Conservation (phyloP, 2,329 filamentous ascomycete species). For the Zasmidium citrigriseum region DNA sequence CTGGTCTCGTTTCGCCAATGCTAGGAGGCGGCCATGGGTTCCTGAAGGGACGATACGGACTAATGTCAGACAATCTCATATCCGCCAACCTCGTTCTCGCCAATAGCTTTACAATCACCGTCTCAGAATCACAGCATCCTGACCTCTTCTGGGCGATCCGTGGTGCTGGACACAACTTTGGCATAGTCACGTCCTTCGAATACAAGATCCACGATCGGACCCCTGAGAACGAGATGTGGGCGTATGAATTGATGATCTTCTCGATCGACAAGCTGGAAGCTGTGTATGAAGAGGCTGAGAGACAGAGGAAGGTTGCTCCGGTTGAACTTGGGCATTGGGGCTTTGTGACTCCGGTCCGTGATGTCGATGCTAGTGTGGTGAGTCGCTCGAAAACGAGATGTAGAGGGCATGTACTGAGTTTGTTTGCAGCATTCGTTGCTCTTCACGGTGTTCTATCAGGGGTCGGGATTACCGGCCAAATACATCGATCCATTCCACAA, state of each 20-base stretch:
- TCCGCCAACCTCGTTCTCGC: conserved; percentile 42
- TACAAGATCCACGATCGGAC: conserved; percentile 6
- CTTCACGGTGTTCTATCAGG: not conserved
- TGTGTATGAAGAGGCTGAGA: conserved; percentile 3
- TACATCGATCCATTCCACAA: conserved; percentile 2
- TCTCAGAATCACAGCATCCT: conserved; percentile 32
- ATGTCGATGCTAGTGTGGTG: not conserved
- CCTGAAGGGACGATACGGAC: conserved; percentile 42
- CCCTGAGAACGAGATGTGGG: conserved; percentile 1
- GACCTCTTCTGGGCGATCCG: conserved; percentile 19
- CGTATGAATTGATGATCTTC: conserved; percentile 1
- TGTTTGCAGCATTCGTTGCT: not conserved
- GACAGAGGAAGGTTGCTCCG: not conserved
- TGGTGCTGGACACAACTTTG: conserved; percentile 22
- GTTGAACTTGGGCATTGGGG: not conserved
- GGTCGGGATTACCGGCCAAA: not conserved
- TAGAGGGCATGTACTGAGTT: not conserved
- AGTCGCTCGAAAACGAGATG: not conserved
- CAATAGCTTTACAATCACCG: conserved; percentile 38
- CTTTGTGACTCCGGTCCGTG: not conserved
- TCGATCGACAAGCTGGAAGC: conserved; percentile 4
- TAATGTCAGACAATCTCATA: conserved; percentile 53
- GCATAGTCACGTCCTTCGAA: conserved; percentile 13
- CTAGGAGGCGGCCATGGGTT: conserved; percentile 27
- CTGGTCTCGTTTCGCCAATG: conserved; percentile 15